Conservation (phyloP, 768 basidiomycete species). For the Auricularia heimuer region DNA sequence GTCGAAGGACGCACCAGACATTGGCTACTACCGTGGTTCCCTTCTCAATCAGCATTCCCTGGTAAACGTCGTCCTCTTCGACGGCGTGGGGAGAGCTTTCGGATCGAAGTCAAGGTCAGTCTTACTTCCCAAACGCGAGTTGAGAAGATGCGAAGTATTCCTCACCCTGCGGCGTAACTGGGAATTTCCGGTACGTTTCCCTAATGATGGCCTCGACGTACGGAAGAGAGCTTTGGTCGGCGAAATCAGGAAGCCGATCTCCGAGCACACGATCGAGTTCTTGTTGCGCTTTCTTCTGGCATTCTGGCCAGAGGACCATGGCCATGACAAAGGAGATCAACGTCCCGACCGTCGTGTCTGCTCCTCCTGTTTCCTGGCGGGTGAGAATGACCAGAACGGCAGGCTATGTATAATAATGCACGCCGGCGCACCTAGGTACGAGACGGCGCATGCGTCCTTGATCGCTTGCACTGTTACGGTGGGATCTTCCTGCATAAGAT, state of each 20-base stretch:
- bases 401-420: constrained; percentile 47
- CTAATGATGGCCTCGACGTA: constrained; percentile 5
- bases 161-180: neutral
- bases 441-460: constrained; percentile 9
- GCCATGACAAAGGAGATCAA: constrained; percentile 8
- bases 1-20: neutral
- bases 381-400: too few species aligned
- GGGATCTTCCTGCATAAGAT: neutral
- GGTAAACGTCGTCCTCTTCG: neutral
- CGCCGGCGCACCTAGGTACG: constrained; percentile 33
- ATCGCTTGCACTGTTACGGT: constrained; percentile 2
- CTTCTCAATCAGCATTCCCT: too few species aligned
- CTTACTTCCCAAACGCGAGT: neutral
- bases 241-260: constrained; percentile 4
- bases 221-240: constrained; percentile 8
- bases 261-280: constrained; percentile 9
- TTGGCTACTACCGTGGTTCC: too few species aligned
- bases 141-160: neutral
- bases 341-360: neutral
- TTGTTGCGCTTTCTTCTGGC: constrained; percentile 8
- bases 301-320: constrained; percentile 9
- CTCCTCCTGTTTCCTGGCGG: too few species aligned
- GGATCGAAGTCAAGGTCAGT: too few species aligned
- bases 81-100: neutral
- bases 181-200: constrained; percentile 4